Conservation (phyloP, 805 yeast genomes). For the Pichia eremophila region DNA sequence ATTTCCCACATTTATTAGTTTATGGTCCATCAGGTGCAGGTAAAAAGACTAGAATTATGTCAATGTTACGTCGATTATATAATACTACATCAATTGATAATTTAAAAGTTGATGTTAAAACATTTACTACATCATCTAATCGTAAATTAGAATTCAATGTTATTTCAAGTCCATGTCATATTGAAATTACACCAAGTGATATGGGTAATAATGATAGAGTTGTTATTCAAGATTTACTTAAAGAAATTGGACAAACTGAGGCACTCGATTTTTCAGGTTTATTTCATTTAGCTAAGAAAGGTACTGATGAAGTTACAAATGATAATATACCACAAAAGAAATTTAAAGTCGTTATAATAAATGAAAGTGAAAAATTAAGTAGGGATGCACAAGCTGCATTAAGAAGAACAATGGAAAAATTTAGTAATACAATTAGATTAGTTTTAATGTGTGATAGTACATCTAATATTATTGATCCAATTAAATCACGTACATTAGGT, state of each 20-base stretch:
- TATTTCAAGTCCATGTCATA: constrained; percentile 82
- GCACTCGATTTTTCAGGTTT: constrained; percentile 72
- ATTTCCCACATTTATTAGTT: constrained; percentile 84
- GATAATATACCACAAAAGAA: constrained; percentile 30
- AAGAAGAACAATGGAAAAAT: constrained; percentile 93
- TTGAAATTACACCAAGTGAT: constrained; percentile 94
- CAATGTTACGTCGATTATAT: constrained; percentile 68
- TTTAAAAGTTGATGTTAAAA: constrained; percentile 82
- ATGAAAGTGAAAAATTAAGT: constrained; percentile 83
- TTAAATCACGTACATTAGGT: constrained; percentile 82
- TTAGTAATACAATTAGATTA: constrained; percentile 77
- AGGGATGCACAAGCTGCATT: constrained; percentile 95
- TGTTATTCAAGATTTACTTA: constrained; percentile 86
- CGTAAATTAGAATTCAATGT: constrained; percentile 85
- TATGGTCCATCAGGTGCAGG: constrained; percentile 98
- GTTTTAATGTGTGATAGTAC: constrained; percentile 82
- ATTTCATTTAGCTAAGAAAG: constrained; percentile 10
- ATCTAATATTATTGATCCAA: constrained; percentile 87
- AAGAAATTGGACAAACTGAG: constrained; percentile 91
- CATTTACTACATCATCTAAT: constrained; percentile 62
- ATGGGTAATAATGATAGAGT: constrained; percentile 94
- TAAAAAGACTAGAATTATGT: constrained; percentile 84
- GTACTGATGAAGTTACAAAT: background rate
- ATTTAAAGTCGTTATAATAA: constrained; percentile 75
- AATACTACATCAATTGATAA: constrained; percentile 70